Evolutionary conservation across 2,329 filamentous ascomycete species (phyloP).

Genomic region (Apiospora hydei): DNA sequence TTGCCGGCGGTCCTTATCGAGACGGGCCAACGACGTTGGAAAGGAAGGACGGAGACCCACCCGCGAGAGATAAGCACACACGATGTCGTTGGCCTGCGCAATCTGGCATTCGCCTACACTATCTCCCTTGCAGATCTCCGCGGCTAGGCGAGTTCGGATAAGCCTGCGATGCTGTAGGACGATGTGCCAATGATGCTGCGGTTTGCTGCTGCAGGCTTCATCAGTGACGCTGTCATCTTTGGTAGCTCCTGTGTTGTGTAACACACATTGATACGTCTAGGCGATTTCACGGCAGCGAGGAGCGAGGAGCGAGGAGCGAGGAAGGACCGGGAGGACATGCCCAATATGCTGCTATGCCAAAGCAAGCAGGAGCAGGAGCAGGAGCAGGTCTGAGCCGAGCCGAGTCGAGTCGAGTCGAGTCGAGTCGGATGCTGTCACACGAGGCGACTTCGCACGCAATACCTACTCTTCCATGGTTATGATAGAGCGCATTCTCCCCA

Average conservation of each 20-base stretch:
- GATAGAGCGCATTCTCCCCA: background rate
- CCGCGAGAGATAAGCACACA: constrained; percentile 34
- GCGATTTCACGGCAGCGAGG: background rate
- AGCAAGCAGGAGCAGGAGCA: no score
- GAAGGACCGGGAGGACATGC: no score
- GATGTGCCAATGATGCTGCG: background rate
- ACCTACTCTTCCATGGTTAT: background rate
- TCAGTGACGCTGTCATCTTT: background rate
- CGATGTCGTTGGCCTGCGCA: constrained; percentile 33
- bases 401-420: background rate
- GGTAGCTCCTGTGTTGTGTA: background rate
- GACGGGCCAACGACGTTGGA: background rate
- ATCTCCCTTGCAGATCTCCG: constrained; percentile 31
- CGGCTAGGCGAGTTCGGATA: constrained; percentile 24
- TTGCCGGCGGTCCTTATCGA: constrained; percentile 2
- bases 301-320: no score
- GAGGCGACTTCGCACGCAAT: background rate
- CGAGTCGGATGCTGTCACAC: background rate
- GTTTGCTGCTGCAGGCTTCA: background rate
- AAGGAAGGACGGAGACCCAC: constrained; percentile 29
- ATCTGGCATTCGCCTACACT: background rate
- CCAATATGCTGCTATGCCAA: background rate
- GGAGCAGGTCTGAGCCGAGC: background rate
- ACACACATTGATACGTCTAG: background rate
- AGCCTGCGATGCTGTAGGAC: background rate